These are phyloP conservation scores for Vigna hirtella DNA, from an alignment of 306 rosid genomes.

Conservation along the genomic window DNA sequence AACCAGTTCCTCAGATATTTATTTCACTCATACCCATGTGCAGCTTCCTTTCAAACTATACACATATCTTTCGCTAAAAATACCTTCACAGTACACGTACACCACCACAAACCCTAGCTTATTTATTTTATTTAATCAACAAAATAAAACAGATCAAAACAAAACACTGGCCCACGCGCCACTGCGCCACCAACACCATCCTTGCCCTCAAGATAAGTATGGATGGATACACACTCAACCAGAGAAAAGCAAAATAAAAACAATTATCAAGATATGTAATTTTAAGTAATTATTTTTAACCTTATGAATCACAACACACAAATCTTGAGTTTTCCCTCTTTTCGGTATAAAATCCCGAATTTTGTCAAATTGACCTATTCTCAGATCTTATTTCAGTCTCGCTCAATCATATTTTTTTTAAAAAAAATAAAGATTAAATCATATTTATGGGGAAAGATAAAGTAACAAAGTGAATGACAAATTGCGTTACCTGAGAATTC, in stretches of 20 bases:
- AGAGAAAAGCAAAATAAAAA: neutral
- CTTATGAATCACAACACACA: neutral
- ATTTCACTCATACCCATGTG: slow-evolving; percentile 13
- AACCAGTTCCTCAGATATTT: slow-evolving; percentile 12
- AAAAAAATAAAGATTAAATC: neutral
- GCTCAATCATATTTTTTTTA: neutral
- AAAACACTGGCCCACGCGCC: slow-evolving; percentile 32
- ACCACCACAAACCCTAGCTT: slow-evolving; percentile 14
- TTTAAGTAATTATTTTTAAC: neutral
- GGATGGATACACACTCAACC: slow-evolving; percentile 18
- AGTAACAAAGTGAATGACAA: neutral
- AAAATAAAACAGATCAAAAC: too few species aligned
- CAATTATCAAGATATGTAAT: neutral
- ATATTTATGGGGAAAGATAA: neutral
- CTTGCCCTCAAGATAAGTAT: slow-evolving; percentile 34
- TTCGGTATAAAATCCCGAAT: neutral
- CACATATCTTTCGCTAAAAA: neutral
- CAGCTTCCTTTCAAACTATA: neutral
- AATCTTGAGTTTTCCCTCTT: neutral
- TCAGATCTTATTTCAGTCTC: slow-evolving; percentile 33
- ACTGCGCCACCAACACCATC: slow-evolving; percentile 38
- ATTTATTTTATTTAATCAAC: neutral
- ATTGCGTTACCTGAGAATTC: slow-evolving; percentile 68
- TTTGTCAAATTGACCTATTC: neutral
- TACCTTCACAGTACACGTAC: neutral